A percentile compares a stretch with the other conserved stretches of the same genome.
phyloP scores from a whole-genome alignment of 768 basidiomycete species.

The Mycena crocata region DNA sequence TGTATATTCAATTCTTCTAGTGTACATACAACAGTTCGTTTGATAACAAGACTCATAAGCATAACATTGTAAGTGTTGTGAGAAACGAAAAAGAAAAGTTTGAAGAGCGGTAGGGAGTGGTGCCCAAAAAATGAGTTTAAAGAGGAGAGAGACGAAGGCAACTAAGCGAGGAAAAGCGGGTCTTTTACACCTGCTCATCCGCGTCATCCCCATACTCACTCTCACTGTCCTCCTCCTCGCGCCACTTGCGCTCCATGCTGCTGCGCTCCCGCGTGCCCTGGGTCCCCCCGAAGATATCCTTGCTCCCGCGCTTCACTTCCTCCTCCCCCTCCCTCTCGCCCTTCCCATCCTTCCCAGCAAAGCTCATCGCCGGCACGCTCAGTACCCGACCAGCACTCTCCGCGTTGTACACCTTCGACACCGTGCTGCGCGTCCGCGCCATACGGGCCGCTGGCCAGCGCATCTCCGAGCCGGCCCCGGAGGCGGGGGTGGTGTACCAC shows the following conservation, averaged over 20 bases:
- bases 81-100: too few species aligned
- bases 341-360: not conserved
- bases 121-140: too few species aligned
- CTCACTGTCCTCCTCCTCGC: conserved; percentile 1
- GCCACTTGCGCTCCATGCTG: conserved; percentile 11
- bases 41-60: too few species aligned
- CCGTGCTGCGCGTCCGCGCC: not conserved
- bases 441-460: not conserved
- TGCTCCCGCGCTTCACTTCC: too few species aligned
- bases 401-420: conserved; percentile 8
- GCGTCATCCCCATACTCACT: conserved; percentile 9
- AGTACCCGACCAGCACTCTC: conserved; percentile 4
- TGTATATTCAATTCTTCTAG: too few species aligned
- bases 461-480: not conserved
- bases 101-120: too few species aligned
- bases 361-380: conserved; percentile 18
- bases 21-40: too few species aligned
- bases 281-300: too few species aligned
- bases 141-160: too few species aligned
- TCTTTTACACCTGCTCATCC: not conserved
- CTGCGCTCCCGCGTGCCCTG: not conserved
- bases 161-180: too few species aligned
- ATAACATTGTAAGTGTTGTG: too few species aligned
- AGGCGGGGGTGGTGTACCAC: not conserved
- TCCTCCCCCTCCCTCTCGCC: not conserved